phyloP scores from a whole-genome alignment of 768 basidiomycete genomes.

The Phlebiopsis flavidoalba region DNA sequence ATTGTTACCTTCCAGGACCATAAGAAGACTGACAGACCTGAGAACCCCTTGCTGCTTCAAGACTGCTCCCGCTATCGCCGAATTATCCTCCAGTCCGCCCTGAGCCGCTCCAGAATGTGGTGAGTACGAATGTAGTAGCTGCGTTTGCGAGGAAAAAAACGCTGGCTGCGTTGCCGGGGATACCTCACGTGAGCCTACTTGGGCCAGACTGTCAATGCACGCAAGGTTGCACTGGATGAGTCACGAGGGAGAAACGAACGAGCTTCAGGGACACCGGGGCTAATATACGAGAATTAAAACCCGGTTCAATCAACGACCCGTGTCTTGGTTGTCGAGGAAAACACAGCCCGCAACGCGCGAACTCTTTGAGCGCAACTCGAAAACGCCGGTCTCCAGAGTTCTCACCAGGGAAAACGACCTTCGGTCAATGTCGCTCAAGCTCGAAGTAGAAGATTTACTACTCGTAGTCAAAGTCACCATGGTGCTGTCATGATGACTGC shows the following conservation, averaged over 20 bases:
- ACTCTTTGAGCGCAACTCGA: background rate
- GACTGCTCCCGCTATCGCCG: background rate
- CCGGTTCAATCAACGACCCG: background rate
- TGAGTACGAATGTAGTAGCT: background rate
- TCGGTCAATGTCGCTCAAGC: background rate
- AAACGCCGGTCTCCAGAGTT: background rate
- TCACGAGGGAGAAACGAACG: background rate
- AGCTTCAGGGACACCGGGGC: background rate
- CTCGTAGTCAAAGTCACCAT: background rate
- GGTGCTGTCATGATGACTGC: background rate
- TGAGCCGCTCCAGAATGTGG: background rate
- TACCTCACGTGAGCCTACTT: background rate
- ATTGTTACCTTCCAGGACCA: background rate
- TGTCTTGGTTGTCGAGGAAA: background rate
- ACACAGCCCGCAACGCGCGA: constrained; percentile 4
- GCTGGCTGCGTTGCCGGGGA: background rate
- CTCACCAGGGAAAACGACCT: background rate
- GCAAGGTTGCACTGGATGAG: background rate
- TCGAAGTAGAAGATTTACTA: background rate
- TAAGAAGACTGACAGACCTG: constrained; percentile 3
- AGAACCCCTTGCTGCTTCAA: constrained; percentile 3
- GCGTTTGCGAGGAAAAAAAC: background rate
- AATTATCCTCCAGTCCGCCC: background rate
- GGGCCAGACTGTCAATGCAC: background rate
- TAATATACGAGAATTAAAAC: background rate